phyloP scores from a whole-genome alignment of 352 stramenopile genomes.

The Globisporangium heterothallicum region DNA sequence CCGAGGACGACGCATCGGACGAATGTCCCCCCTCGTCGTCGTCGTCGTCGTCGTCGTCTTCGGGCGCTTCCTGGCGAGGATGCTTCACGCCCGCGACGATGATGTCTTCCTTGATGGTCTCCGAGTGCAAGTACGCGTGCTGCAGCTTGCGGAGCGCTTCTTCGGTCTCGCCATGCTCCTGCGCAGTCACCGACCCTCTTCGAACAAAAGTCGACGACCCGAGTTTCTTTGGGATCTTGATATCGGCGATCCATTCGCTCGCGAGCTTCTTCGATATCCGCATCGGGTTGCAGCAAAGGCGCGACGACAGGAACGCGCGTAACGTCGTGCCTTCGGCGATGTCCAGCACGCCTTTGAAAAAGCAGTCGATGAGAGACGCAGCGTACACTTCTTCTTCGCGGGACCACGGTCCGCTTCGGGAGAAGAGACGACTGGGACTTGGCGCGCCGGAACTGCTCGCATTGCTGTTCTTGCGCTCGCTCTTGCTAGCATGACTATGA shows the following conservation, averaged over 20 bases:
- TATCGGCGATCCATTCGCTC: conserved; percentile 54
- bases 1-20: conserved; percentile 3
- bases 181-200: conserved; percentile 20
- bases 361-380: conserved; percentile 53
- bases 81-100: conserved; percentile 7
- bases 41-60: conserved; percentile 1
- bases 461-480: conserved; percentile 13
- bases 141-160: conserved; percentile 34
- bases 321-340: conserved; percentile 61
- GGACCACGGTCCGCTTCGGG: conserved; percentile 58
- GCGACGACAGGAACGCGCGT: conserved; percentile 50
- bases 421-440: conserved; percentile 21
- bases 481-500: background rate
- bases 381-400: conserved; percentile 68
- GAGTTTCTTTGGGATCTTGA: conserved; percentile 70
- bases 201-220: conserved; percentile 60
- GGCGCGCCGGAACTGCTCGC: conserved; percentile 8
- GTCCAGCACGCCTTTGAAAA: conserved; percentile 61
- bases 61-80: conserved; percentile 6
- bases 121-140: conserved; percentile 25
- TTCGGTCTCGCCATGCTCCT: conserved; percentile 33
- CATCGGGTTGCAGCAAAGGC: conserved; percentile 71
- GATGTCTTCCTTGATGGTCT: conserved; percentile 2
- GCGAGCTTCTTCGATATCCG: conserved; percentile 76
- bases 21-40: too few relatives aligned